Percentiles rank a stretch among this genome's conserved stretches.
Evolutionary conservation across 1,284 basidiomycete species (phyloP).

Genomic region (Farysia itapuensis): DNA sequence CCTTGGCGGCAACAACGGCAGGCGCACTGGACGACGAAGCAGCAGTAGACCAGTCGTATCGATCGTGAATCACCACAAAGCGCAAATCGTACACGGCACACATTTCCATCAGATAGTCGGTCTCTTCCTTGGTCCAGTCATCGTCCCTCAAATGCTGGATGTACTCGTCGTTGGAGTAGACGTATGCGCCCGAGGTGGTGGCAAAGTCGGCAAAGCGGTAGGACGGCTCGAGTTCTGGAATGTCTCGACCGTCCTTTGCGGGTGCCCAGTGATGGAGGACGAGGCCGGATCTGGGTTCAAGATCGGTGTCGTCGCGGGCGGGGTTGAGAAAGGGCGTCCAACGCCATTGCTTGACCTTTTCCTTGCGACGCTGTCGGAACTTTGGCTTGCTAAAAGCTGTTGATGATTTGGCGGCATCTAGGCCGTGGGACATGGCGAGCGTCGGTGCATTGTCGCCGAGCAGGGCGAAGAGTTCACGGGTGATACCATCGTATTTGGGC

Average conservation of each 20-base stretch:
- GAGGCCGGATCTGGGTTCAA: slow-evolving; percentile 27
- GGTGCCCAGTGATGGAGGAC: slow-evolving; percentile 53
- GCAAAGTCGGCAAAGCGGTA: slow-evolving; percentile 79
- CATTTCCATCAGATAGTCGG: slow-evolving; percentile 84
- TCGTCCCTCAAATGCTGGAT: slow-evolving; percentile 75
- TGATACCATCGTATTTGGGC: slow-evolving; percentile 69
- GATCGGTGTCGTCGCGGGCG: slow-evolving; percentile 44
- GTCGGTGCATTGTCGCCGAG: slow-evolving; percentile 89
- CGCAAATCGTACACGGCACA: slow-evolving; percentile 82
- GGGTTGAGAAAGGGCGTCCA: slow-evolving; percentile 53
- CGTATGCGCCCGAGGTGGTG: slow-evolving; percentile 70
- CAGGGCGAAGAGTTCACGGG: slow-evolving; percentile 86
- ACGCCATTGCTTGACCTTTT: slow-evolving; percentile 60
- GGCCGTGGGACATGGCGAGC: slow-evolving; percentile 61
- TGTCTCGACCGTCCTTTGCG: background rate
- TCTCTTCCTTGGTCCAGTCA: slow-evolving; percentile 92
- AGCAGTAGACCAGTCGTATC: slow-evolving; percentile 70
- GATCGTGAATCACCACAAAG: slow-evolving; percentile 86
- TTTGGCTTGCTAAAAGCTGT: slow-evolving; percentile 69
- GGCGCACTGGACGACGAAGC: slow-evolving; percentile 3
- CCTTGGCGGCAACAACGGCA: slow-evolving; percentile 7
- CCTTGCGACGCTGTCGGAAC: slow-evolving; percentile 80
- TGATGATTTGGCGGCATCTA: slow-evolving; percentile 53
- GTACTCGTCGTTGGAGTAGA: slow-evolving; percentile 91
- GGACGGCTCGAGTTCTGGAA: slow-evolving; percentile 27